phyloP scores from a whole-genome alignment of 2,329 filamentous ascomycete species.

The Chaetomium strumarium region DNA sequence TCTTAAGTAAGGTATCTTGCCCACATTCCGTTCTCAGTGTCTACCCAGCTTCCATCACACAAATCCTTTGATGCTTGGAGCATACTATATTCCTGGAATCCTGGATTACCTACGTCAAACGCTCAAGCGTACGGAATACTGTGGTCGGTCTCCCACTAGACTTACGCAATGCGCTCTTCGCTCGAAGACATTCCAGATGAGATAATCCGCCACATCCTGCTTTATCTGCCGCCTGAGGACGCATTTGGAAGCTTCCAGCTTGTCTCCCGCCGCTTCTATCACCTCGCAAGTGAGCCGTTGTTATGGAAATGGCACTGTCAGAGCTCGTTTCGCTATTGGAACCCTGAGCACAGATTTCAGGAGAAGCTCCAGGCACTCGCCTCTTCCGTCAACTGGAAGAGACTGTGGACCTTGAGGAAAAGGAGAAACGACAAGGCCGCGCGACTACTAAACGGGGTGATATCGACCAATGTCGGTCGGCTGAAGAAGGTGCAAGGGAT shows the following conservation, averaged over 20 bases:
- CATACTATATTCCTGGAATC: too few relatives aligned
- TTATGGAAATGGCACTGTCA: constrained; percentile 77
- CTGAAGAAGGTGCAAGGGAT: constrained; percentile 66
- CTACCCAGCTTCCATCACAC: too few relatives aligned
- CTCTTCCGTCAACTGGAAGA: constrained; percentile 66
- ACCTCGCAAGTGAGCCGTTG: constrained; percentile 62
- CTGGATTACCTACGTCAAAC: too few relatives aligned
- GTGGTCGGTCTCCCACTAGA: too few relatives aligned
- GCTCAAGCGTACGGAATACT: too few relatives aligned
- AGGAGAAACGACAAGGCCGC: constrained; percentile 47
- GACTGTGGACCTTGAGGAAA: constrained; percentile 54
- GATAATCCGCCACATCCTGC: constrained; percentile 73
- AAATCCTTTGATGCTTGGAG: too few relatives aligned
- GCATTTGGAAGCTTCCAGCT: constrained; percentile 43
- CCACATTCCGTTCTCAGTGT: too few relatives aligned
- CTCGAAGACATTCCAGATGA: constrained; percentile 51
- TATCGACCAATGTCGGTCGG: constrained; percentile 64
- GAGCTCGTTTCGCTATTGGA: constrained; percentile 68
- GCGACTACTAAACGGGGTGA: constrained; percentile 57
- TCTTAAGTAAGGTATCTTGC: too few relatives aligned
- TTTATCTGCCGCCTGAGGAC: constrained; percentile 53
- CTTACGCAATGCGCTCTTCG: constrained; percentile 19
- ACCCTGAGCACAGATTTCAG: constrained; percentile 54
- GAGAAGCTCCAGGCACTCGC: constrained; percentile 49
- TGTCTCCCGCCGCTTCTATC: constrained; percentile 58